These are phyloP conservation scores for Phoma sp. DNA, from an alignment of 2,329 filamentous ascomycete genomes.

Conservation along the genomic window DNA sequence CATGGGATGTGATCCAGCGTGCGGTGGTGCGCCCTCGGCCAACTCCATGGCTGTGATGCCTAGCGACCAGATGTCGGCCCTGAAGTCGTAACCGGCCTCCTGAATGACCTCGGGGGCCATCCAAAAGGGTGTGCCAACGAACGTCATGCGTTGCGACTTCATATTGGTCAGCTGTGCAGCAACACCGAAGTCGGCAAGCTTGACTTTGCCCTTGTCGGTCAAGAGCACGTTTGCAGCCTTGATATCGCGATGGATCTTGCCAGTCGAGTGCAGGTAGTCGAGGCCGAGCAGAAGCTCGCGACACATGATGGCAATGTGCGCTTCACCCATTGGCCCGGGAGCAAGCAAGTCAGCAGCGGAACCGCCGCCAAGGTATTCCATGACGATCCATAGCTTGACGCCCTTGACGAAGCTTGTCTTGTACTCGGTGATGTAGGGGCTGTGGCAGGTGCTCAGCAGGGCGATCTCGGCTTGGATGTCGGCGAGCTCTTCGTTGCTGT, in stretches of 20 bases:
- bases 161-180: slow-evolving; percentile 96
- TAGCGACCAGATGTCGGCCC: slow-evolving; percentile 96
- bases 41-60: slow-evolving; percentile 94
- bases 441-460: slow-evolving; percentile 92
- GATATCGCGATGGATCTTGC: slow-evolving; percentile 96
- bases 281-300: slow-evolving; percentile 88
- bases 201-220: slow-evolving; percentile 88
- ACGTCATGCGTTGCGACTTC: slow-evolving; percentile 96
- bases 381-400: slow-evolving; percentile 98
- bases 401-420: slow-evolving; percentile 95
- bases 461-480: slow-evolving; percentile 98
- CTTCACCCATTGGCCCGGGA: slow-evolving; percentile 85
- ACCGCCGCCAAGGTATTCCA: slow-evolving; percentile 95
- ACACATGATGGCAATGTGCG: slow-evolving; percentile 92
- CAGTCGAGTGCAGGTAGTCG: slow-evolving; percentile 90
- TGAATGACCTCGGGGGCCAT: slow-evolving; percentile 99
- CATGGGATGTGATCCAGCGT: slow-evolving; percentile 97
- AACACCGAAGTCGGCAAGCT: slow-evolving; percentile 96
- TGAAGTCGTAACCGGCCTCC: slow-evolving; percentile 96
- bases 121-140: slow-evolving; percentile 93
- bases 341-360: slow-evolving; percentile 94
- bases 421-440: slow-evolving; percentile 93
- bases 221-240: slow-evolving; percentile 96
- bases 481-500: slow-evolving; percentile 96
- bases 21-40: slow-evolving; percentile 89